Conservation (phyloP, 768 basidiomycete species). For the Boletus reticuloceps region DNA sequence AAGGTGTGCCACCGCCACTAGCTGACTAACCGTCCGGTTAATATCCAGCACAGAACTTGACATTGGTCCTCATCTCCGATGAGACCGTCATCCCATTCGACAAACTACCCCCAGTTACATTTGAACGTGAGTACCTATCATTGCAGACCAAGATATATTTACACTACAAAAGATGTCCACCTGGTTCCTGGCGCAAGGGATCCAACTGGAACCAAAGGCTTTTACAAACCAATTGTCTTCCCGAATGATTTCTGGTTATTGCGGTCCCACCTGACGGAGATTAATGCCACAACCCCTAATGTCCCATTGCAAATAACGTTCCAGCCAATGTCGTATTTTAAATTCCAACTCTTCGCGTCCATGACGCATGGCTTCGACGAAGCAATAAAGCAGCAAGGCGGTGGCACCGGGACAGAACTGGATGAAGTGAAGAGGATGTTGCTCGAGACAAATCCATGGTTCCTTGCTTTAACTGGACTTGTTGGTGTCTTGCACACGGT, state of each 20-base stretch:
- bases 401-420: slow-evolving; percentile 62
- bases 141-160: slow-evolving; percentile 2
- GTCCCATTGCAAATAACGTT: slow-evolving; percentile 82
- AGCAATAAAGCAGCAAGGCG: slow-evolving; percentile 73
- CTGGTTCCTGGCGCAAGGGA: slow-evolving; percentile 61
- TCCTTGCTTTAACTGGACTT: slow-evolving; percentile 77
- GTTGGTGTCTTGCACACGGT: slow-evolving; percentile 88
- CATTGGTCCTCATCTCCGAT: slow-evolving; percentile 81
- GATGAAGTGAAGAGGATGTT: slow-evolving; percentile 97
- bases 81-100: slow-evolving; percentile 49
- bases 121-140: slow-evolving; percentile 51
- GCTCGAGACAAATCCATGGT: slow-evolving; percentile 83
- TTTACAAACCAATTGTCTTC: slow-evolving; percentile 86
- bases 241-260: slow-evolving; percentile 96
- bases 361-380: slow-evolving; percentile 88
- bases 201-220: slow-evolving; percentile 59
- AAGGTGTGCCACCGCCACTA: slow-evolving; percentile 40
- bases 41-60: slow-evolving; percentile 63
- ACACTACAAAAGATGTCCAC: slow-evolving; percentile 52
- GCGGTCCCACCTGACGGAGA: slow-evolving; percentile 74
- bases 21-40: slow-evolving; percentile 2
- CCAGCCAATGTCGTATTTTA: slow-evolving; percentile 81
- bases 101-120: slow-evolving; percentile 56
- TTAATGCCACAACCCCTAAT: slow-evolving; percentile 78
- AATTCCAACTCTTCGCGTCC: slow-evolving; percentile 83